Base-by-base conservation (phyloP, 257 asterid species). In the Avicennia marina region DNA sequence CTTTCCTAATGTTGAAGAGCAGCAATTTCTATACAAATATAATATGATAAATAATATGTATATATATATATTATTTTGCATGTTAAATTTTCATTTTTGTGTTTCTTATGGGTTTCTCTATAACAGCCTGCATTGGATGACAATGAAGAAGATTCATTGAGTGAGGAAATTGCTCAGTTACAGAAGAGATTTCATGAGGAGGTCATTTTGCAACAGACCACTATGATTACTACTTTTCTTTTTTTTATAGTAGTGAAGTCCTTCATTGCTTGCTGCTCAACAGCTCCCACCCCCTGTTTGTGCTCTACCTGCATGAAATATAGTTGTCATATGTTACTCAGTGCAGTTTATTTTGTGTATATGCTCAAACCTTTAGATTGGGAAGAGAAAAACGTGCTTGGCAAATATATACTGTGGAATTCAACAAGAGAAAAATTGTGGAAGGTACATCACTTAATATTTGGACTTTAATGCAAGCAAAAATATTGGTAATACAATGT, bases 371-470 rank as follows among this genome's bases (percentile, higher is more conserved):
- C 58, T 68, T 39, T 64, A 90, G 98, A 80, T 71, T 46, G 75
- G 72, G 48, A 79, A 75, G 73, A 87, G 77, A 82, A 90, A 85
- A 65, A 60, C 75, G 13, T 53, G 54, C 58, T 68, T 90, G 81
- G 72, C 66, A 58, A 85, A 72, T 50, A 50, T 87, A 33, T 70
- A 53, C 65, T 81, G 73, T 75, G 77, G 75, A 57, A 51, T 78
- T 67, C 87, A 77, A 71, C 87, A 72, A 53, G 81, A 75, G 62
- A 70, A 76, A 55, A 72, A 74, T 43, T 55, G 53, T 22, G 62
- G 69, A 71, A 64, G 79, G 98, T 87, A 77, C 67, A 46, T 40
- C 72, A 12, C 70, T 56, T 27, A 38, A 42, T 53, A 25, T 53
- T 34, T 56, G 47, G 33, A 10, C 13, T 40, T 50, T 41, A 36